Evolutionary conservation across 352 stramenopile species (phyloP).

Genomic region (Globisporangium apiculatum): DNA sequence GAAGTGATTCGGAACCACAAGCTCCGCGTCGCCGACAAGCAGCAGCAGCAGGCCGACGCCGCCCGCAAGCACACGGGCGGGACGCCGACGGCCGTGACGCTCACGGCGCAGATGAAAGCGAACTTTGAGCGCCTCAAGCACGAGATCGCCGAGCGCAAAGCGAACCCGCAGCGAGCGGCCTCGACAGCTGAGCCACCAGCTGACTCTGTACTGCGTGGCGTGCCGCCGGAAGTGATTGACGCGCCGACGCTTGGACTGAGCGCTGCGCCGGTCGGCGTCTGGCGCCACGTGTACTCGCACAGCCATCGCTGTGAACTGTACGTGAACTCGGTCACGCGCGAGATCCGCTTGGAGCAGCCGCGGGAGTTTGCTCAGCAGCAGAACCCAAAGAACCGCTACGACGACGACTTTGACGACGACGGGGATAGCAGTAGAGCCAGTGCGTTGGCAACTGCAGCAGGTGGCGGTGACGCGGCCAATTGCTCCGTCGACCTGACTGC

Average conservation of each 20-base stretch:
- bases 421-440: slow-evolving; percentile 2
- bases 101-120: slow-evolving; percentile 55
- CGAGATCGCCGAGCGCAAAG: slow-evolving; percentile 58
- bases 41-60: slow-evolving; percentile 37
- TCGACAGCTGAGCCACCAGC: no score
- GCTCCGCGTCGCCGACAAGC: slow-evolving; percentile 16
- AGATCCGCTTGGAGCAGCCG: slow-evolving; percentile 63
- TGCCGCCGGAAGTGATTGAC: not conserved
- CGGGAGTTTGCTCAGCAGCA: slow-evolving; percentile 41
- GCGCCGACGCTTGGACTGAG: slow-evolving; percentile 6
- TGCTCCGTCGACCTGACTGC: slow-evolving; percentile 9
- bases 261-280: slow-evolving; percentile 28
- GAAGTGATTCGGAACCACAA: slow-evolving; percentile 69
- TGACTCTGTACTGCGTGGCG: not conserved
- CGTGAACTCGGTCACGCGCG: slow-evolving; percentile 64
- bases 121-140: slow-evolving; percentile 71
- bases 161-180: slow-evolving; percentile 22
- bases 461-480: slow-evolving; percentile 9
- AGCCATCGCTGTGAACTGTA: slow-evolving; percentile 66
- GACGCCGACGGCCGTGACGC: slow-evolving; percentile 16
- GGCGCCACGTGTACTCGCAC: slow-evolving; percentile 64
- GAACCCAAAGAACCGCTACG: slow-evolving; percentile 45
- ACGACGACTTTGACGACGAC: slow-evolving; percentile 23
- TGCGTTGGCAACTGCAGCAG: no score
- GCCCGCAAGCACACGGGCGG: slow-evolving; percentile 21